Base-by-base conservation (phyloP, 2,329 filamentous ascomycete genomes). In the Ophiostoma perfectum region DNA sequence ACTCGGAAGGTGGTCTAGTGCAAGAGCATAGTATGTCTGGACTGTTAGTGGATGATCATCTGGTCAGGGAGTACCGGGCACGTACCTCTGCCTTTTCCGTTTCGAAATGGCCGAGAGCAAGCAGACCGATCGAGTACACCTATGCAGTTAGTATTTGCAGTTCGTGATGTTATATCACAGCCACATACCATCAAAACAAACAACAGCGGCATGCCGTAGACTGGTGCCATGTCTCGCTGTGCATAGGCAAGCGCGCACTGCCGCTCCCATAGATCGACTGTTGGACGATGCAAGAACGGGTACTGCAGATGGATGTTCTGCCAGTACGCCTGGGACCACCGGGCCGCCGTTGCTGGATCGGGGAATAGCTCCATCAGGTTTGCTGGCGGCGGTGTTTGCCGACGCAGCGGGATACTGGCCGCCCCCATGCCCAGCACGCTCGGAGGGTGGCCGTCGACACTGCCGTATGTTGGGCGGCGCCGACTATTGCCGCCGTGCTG, bases 271-370 rank as follows among this genome's bases (percentile, higher is more conserved):
- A 27, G 12, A 16, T 62, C 66, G 5, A 67, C 52, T 6, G 75
- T 78, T 1, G 74, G 75, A 6, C 71, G 71, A 63, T 78, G 76
- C 14, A 78, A 69, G 62, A 78, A 76, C 0, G 76, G 76, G 67
- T 76, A 78, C 65, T 78, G 76, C 3, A 73, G 73, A 68, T 78
- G 76, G 4, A 78, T 74, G 47, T 76, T 76, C 16, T 73, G 70
- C 69, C 77, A 78, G 67, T 75, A 78, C 38, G 60, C 60, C 39
- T 72, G 70, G 0, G 75, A 73, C 60, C 76, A 70, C 52, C 62
- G 70, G 11, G 69, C 65, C 1, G 68, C 70, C 5, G 70, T 62
- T 5, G 65, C 66, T 1, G 72, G 64, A 11, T 72, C 60, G 5
- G 73, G 73, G 9, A 75, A 66, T 9, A 41, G 38, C 8, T 66